Percentiles rank a stretch among this genome's conserved stretches.
Conservation (phyloP, 2,329 filamentous ascomycete genomes). For the Helotiales sp. region DNA sequence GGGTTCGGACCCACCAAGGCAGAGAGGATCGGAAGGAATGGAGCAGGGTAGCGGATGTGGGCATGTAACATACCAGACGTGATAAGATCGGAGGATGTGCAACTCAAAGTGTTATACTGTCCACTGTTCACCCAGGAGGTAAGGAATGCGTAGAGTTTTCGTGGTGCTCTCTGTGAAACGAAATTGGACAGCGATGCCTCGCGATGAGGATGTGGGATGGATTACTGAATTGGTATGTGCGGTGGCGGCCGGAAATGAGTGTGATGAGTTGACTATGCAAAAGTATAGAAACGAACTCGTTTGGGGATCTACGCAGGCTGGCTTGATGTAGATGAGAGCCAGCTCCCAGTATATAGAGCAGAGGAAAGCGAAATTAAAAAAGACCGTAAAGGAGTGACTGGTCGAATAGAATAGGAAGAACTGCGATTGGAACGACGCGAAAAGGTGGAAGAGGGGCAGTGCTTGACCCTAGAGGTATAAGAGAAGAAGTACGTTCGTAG, state of each 20-base stretch:
- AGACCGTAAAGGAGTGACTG: constrained; percentile 52
- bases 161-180: constrained; percentile 35
- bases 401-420: constrained; percentile 41
- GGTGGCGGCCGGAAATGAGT: constrained; percentile 36
- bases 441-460: constrained; percentile 46
- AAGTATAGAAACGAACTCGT: constrained; percentile 45
- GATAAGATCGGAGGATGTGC: constrained; percentile 34
- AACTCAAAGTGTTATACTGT: constrained; percentile 40
- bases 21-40: constrained; percentile 21
- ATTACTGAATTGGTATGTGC: constrained; percentile 34
- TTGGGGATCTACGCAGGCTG: constrained; percentile 38
- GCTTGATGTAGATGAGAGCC: constrained; percentile 52
- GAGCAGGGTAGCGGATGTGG: constrained; percentile 12
- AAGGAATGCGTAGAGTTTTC: constrained; percentile 42
- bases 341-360: constrained; percentile 54
- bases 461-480: constrained; percentile 52
- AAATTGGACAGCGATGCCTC: constrained; percentile 42
- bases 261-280: constrained; percentile 44
- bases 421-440: constrained; percentile 47
- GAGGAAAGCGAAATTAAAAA: constrained; percentile 44
- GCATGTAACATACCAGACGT: constrained; percentile 32
- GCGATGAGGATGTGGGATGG: constrained; percentile 39
- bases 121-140: constrained; percentile 34
- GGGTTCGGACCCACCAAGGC: constrained; percentile 23
- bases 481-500: constrained; percentile 44